These are phyloP conservation scores for Suhomyces sp. DNA, from an alignment of 805 yeast species.

Conservation along the genomic window DNA sequence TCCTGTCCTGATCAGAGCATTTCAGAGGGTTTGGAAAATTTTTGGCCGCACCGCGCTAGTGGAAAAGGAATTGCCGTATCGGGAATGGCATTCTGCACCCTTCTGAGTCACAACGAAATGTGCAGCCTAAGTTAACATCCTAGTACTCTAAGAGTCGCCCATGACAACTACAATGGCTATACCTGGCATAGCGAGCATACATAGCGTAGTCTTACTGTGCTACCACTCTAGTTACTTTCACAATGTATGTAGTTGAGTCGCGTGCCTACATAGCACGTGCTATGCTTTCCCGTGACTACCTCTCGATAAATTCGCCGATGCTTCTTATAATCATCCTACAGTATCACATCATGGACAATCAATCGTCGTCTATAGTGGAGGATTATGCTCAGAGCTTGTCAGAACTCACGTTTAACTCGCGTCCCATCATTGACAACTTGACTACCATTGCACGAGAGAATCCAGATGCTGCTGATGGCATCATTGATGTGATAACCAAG, in stretches of 20 bases:
- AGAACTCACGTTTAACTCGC: conserved; percentile 81
- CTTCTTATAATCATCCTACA: neutral
- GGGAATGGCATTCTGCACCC: neutral
- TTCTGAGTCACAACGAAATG: neutral
- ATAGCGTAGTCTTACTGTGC: neutral
- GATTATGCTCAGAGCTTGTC: conserved; percentile 72
- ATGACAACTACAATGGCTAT: neutral
- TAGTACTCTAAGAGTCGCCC: neutral
- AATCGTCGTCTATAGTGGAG: conserved; percentile 15
- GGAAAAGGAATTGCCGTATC: conserved; percentile 1
- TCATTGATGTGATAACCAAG: conserved; percentile 69
- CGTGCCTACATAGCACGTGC: too few relatives aligned
- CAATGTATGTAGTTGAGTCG: too few relatives aligned
- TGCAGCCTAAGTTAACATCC: neutral
- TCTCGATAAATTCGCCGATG: neutral
- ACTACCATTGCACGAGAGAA: conserved; percentile 88
- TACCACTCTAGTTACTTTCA: too few relatives aligned
- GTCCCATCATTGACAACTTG: conserved; percentile 82
- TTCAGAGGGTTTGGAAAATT: conserved; percentile 7
- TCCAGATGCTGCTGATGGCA: conserved; percentile 69
- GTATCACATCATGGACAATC: neutral
- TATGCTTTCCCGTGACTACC: neutral
- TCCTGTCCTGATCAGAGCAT: neutral
- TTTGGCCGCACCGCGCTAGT: conserved; percentile 11
- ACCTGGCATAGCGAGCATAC: neutral